Evolutionary conservation across 441 rosid species (phyloP).

Genomic region (Adansonia rubrostipa): DNA sequence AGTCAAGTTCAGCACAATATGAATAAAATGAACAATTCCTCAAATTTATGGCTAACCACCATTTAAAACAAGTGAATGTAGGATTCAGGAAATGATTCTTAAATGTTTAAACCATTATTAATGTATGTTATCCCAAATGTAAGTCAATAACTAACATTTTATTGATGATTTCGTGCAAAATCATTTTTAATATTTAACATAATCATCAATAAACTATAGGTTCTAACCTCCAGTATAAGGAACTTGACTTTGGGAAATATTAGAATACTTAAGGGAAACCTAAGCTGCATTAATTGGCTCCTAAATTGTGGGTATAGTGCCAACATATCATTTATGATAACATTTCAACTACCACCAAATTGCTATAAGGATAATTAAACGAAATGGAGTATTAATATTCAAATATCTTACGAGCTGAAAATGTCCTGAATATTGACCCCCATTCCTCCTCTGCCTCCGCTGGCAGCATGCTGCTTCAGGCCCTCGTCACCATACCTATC

Average conservation of each 20-base stretch:
- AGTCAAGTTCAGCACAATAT: background rate
- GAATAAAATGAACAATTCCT: background rate
- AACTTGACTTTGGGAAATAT: background rate
- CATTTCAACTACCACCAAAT: background rate
- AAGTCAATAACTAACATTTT: conserved; percentile 5
- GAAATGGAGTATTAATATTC: background rate
- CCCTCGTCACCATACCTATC: conserved; percentile 95
- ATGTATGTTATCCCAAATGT: background rate
- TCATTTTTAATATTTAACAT: too few relatives aligned
- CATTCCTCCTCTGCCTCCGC: conserved; percentile 83
- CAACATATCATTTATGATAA: background rate
- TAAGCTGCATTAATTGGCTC: background rate
- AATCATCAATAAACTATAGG: background rate
- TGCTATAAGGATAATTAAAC: background rate
- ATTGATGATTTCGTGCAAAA: background rate
- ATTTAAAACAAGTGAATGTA: background rate
- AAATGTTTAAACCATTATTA: background rate
- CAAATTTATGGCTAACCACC: background rate
- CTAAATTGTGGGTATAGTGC: background rate
- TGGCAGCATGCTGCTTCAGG: conserved; percentile 84
- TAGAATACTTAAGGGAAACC: background rate
- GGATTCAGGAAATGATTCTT: too few relatives aligned
- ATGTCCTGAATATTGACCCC: conserved; percentile 81
- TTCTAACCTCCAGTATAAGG: background rate
- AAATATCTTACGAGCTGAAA: conserved; percentile 60